A percentile compares a stretch with the other conserved stretches of the same genome.
phyloP scores from a whole-genome alignment of 2,329 filamentous ascomycete genomes.

The Fusarium vanettenii region DNA sequence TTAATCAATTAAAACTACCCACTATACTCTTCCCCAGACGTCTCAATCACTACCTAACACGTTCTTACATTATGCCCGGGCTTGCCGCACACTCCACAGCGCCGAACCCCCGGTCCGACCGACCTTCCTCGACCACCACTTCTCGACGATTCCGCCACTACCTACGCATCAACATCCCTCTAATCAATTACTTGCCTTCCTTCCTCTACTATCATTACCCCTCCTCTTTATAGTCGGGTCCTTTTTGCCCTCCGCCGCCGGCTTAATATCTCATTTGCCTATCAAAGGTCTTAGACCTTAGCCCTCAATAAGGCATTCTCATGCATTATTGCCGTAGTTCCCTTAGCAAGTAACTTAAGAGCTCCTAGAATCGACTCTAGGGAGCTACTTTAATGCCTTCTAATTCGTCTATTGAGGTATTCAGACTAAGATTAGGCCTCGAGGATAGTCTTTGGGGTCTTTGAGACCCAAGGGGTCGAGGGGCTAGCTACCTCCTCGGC shows the following conservation, averaged over 20 bases:
- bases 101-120: not conserved
- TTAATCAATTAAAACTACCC: conserved; percentile 4
- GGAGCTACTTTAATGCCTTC: too few species aligned
- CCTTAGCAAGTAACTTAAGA: too few species aligned
- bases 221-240: not conserved
- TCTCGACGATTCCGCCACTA: not conserved
- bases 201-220: not conserved
- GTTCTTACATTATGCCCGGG: conserved; percentile 6
- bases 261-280: not conserved
- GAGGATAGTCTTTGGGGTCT: too few species aligned
- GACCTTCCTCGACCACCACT: not conserved
- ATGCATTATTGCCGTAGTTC: too few species aligned
- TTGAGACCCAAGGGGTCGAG: too few species aligned
- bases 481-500: too few species aligned
- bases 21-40: conserved; percentile 4
- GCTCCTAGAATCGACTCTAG: too few species aligned
- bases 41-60: not conserved
- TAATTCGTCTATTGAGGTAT: too few species aligned
- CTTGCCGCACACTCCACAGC: not conserved
- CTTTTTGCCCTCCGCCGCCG: not conserved
- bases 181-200: too few species aligned
- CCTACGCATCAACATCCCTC: not conserved
- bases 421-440: too few species aligned
- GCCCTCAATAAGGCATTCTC: too few species aligned
- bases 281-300: not conserved